phyloP scores from a whole-genome alignment of 1,139 yeast genomes.

The Geotrichum klebahnii region DNA sequence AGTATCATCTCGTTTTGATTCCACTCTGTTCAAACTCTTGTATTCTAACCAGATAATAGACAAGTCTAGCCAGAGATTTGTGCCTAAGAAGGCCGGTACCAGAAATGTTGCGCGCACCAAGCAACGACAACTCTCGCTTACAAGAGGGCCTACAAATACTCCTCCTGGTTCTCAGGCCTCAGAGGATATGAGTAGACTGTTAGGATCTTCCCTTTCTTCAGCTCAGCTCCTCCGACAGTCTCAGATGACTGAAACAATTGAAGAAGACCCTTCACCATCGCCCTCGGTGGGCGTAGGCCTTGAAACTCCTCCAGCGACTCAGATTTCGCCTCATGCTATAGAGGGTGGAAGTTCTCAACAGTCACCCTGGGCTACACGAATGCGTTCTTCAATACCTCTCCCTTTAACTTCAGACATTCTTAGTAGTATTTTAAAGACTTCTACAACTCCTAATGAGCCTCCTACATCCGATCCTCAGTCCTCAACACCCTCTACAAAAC shows the following conservation, averaged over 20 bases:
- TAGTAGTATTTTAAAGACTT: slow-evolving; percentile 12
- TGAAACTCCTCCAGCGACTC: slow-evolving; percentile 12
- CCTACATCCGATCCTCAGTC: slow-evolving; percentile 2
- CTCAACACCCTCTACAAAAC: not conserved
- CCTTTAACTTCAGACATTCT: slow-evolving; percentile 13
- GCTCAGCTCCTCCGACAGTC: slow-evolving; percentile 18
- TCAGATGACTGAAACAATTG: slow-evolving; percentile 19
- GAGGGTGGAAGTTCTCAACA: not conserved
- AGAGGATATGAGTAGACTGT: not conserved
- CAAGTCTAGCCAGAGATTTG: slow-evolving; percentile 22
- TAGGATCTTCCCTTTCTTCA: slow-evolving; percentile 11
- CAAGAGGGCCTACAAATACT: slow-evolving; percentile 7
- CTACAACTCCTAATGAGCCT: not conserved
- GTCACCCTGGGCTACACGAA: slow-evolving; percentile 15
- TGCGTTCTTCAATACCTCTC: slow-evolving; percentile 21
- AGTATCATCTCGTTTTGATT: not conserved
- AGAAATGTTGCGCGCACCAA: slow-evolving; percentile 12
- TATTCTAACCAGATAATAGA: slow-evolving; percentile 19
- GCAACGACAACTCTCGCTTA: slow-evolving; percentile 18
- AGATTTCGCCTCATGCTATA: not conserved
- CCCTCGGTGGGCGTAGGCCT: not conserved
- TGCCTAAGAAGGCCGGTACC: slow-evolving; percentile 18
- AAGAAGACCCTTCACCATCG: slow-evolving; percentile 12
- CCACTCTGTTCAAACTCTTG: not conserved
- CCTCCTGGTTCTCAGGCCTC: slow-evolving; percentile 13